A percentile compares a stretch with the other conserved stretches of the same genome.
These are phyloP conservation scores for Micromonas commoda DNA, from an alignment of 139 green algal genomes.

Conservation along the genomic window DNA sequence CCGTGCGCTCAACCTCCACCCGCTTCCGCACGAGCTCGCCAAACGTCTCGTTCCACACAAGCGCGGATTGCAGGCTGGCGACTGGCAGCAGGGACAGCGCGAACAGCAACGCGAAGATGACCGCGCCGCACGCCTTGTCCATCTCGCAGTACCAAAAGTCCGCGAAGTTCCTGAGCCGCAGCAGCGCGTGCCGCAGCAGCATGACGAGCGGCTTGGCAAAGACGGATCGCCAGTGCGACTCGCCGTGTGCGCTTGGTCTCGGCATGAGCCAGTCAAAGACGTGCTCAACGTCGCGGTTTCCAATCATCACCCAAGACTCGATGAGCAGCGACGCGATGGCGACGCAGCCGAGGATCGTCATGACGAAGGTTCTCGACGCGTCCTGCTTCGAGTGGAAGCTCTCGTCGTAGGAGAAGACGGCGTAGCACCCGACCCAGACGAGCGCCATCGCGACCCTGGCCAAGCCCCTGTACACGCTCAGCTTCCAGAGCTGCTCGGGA, in stretches of 20 bases:
- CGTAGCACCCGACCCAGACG: conserved; percentile 42
- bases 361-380: not conserved
- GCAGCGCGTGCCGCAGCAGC: conserved; percentile 35
- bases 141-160: conserved; percentile 44
- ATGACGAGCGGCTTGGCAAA: not conserved
- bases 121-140: conserved; percentile 46
- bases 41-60: conserved; percentile 13
- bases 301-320: not conserved
- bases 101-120: conserved; percentile 51
- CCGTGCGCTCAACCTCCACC: too few species aligned
- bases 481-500: conserved; percentile 13
- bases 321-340: not conserved
- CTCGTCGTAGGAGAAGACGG: conserved; percentile 3
- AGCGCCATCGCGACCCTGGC: conserved; percentile 44
- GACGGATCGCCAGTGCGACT: not conserved
- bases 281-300: not conserved
- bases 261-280: not conserved
- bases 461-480: not conserved
- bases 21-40: not conserved
- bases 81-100: conserved; percentile 51
- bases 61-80: conserved; percentile 26
- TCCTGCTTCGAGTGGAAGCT: not conserved
- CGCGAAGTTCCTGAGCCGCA: conserved; percentile 14
- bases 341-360: not conserved
- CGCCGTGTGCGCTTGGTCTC: not conserved